These are phyloP conservation scores for Halenospora varia DNA, from an alignment of 495 filamentous ascomycete species.

Conservation along the genomic window DNA sequence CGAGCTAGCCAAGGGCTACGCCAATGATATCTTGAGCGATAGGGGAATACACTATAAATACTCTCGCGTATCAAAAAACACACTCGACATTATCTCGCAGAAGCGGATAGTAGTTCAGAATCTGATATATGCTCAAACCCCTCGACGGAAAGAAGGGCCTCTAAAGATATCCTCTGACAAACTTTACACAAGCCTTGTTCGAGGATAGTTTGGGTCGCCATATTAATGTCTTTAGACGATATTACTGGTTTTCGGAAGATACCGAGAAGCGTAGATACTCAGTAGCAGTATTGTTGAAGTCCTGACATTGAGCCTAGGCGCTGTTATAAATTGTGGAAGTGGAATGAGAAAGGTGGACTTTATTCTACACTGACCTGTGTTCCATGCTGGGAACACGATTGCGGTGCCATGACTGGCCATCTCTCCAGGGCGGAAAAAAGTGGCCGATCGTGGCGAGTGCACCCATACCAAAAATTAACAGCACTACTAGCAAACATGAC, in stretches of 20 bases:
- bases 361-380: background rate
- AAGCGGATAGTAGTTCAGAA: background rate
- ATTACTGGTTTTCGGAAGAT: background rate
- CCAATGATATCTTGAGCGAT: background rate
- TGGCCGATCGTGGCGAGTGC: too few species aligned
- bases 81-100: background rate
- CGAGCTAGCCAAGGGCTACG: too few species aligned
- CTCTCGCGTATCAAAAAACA: background rate
- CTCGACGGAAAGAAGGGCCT: constrained; percentile 1
- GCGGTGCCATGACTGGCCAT: too few species aligned
- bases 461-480: too few species aligned
- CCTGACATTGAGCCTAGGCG: background rate
- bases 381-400: background rate
- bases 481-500: too few species aligned
- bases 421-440: too few species aligned
- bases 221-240: background rate
- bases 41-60: background rate
- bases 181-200: background rate
- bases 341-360: background rate
- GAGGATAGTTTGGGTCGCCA: background rate
- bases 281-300: background rate
- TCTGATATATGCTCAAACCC: constrained; percentile 5
- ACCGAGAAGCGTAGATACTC: background rate
- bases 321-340: background rate
- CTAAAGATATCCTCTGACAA: background rate